Evolutionary conservation across 192 early-diverging fungal species (phyloP).

Genomic region (Rhizoclosmatium globosum): DNA sequence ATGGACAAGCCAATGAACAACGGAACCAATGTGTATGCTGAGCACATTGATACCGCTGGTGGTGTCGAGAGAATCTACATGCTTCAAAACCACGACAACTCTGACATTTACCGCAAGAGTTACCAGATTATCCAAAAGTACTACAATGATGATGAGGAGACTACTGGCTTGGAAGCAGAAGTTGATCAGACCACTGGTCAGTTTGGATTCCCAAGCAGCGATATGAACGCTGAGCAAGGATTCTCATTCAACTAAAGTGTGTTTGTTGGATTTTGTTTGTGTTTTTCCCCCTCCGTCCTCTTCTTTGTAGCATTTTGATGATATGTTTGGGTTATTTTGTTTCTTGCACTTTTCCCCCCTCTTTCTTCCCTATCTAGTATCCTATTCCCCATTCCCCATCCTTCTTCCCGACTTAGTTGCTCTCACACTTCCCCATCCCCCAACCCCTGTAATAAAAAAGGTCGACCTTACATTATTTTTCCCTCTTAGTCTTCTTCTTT

Average conservation of each 20-base stretch:
- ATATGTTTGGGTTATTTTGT: too few relatives aligned
- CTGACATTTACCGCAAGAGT: slow-evolving; percentile 97
- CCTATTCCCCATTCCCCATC: too few relatives aligned
- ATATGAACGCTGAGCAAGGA: slow-evolving; percentile 36
- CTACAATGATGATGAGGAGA: slow-evolving; percentile 86
- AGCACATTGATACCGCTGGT: slow-evolving; percentile 91
- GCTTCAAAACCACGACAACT: slow-evolving; percentile 93
- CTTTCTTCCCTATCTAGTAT: too few relatives aligned
- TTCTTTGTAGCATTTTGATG: background rate
- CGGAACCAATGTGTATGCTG: slow-evolving; percentile 84
- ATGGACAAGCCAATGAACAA: slow-evolving; percentile 71
- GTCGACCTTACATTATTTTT: too few relatives aligned
- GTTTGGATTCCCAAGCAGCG: slow-evolving; percentile 72
- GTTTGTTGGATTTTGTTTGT: slow-evolving; percentile 6
- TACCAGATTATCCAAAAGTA: slow-evolving; percentile 97
- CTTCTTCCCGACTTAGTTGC: too few relatives aligned
- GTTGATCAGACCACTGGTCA: slow-evolving; percentile 78
- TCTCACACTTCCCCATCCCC: too few relatives aligned
- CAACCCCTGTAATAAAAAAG: too few relatives aligned
- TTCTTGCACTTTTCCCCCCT: too few relatives aligned
- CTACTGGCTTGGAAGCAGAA: slow-evolving; percentile 65
- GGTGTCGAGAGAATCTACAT: slow-evolving; percentile 97
- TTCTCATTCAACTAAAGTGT: slow-evolving; percentile 28
- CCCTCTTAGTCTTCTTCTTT: too few relatives aligned
- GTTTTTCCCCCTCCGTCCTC: slow-evolving; percentile 2